Percentiles rank a stretch among this genome's conserved stretches.
phyloP scores from a whole-genome alignment of 768 basidiomycete species.

The Lactarius akahatsu region DNA sequence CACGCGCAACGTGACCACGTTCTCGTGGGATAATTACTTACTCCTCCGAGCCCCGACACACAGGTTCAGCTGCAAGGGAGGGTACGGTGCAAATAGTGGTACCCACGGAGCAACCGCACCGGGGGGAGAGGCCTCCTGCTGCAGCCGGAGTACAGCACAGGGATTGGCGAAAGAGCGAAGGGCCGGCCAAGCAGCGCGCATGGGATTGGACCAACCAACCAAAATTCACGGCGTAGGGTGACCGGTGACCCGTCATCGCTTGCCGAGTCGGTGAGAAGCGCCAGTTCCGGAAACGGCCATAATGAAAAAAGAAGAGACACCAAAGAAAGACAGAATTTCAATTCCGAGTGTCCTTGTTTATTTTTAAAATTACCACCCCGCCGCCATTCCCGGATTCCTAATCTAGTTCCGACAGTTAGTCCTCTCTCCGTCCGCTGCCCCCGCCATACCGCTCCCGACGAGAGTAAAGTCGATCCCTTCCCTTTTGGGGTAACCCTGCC shows the following conservation, averaged over 20 bases:
- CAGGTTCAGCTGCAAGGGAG: neutral
- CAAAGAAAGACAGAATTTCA: constrained; percentile 4
- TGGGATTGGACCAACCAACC: neutral
- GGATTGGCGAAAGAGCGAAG: neutral
- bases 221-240: neutral
- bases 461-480: neutral
- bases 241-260: constrained; percentile 6
- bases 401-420: neutral
- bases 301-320: constrained; percentile 18
- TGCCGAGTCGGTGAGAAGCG: constrained; percentile 18
- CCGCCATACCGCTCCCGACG: neutral
- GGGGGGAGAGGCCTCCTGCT: neutral
- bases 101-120: neutral
- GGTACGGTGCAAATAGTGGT: no score
- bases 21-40: constrained; percentile 10
- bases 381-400: constrained; percentile 6
- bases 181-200: constrained; percentile 5
- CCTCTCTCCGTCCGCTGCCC: constrained; percentile 2
- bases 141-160: neutral
- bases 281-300: constrained; percentile 18
- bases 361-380: constrained; percentile 5
- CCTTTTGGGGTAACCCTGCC: neutral
- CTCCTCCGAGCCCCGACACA: neutral
- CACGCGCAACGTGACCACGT: neutral
- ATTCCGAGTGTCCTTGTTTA: constrained; percentile 4